These are phyloP conservation scores for Suillus luteus DNA, from an alignment of 768 basidiomycete species.

Conservation along the genomic window DNA sequence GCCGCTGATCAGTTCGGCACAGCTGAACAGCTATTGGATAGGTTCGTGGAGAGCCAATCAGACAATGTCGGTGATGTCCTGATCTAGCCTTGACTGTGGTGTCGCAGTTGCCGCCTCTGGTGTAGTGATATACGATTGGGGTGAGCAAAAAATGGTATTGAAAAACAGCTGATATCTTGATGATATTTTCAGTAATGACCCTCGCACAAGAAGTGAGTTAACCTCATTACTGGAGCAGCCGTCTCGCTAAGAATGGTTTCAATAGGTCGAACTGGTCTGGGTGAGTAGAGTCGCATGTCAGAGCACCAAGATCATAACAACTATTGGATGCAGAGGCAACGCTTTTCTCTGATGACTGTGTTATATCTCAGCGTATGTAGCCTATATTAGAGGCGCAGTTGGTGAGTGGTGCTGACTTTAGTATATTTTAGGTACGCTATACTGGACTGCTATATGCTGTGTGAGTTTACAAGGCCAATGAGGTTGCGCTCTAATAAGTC, in stretches of 20 bases:
- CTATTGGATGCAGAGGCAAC: neutral
- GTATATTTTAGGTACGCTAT: neutral
- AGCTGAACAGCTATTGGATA: neutral
- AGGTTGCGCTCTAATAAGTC: neutral
- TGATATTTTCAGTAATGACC: neutral
- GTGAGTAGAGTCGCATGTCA: neutral
- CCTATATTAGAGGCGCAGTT: neutral
- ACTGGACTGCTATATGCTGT: neutral
- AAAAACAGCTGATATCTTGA: neutral
- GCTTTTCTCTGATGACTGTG: neutral
- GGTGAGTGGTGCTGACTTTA: neutral
- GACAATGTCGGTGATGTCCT: neutral
- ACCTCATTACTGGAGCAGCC: neutral
- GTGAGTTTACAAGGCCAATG: neutral
- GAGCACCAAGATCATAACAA: neutral
- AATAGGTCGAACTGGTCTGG: neutral
- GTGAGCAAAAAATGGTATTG: neutral
- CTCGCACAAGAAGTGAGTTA: neutral
- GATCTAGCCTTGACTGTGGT: neutral
- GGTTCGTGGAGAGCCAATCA: neutral
- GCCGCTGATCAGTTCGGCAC: neutral
- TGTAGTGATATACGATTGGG: neutral
- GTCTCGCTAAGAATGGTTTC: neutral
- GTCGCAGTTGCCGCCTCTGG: neutral
- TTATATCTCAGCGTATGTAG: neutral